Base-by-base conservation (phyloP, 2,329 filamentous ascomycete species). In the Fusarium floridanum region DNA sequence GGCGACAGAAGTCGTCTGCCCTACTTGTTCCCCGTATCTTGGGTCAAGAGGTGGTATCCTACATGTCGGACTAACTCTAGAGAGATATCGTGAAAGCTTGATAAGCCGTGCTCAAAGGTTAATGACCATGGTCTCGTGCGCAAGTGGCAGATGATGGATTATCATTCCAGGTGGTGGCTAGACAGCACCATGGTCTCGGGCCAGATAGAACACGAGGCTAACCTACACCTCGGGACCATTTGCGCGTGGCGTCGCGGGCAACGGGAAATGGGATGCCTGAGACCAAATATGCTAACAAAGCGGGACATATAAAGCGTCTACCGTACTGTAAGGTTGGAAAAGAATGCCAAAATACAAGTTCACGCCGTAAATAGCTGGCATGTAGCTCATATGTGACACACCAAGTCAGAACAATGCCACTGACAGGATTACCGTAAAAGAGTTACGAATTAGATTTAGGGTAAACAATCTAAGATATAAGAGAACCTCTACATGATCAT, bases 131-230 rank as follows among this genome's bases (percentile, higher is more conserved):
- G 43, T 69, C 64, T 64, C 16, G 61, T 22, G 45, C 43, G 29
- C 29, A 65, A n/a, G 20, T 34, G 22, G 53, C 61, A n/a, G 16
- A 17, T 53, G 48, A 53, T 14, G 48, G 45, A 55, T 36, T 17
- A 29, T 17, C 59, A 61, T 73, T 61, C 66, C 20, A 61, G 45
- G 8, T n/a, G 11, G 68, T 66, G 72, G 64, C 68, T 20, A 69
- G 20, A 20, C 10, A 16, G 34, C 22, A 32, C 17, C 16, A n/a
- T 2, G 27, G 24, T 53, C 48, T 17, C 48, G 48, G 48, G 4
- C 27, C 11, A 55, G 48, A 55, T 55, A 55, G 27, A 32, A 7
- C 17, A 55, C 27, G 27, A 32, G 11, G 17, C 48, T 55, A 55
- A 55, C 48, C 48, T 55, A 55, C 10, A 55, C 17, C 48, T 20